A percentile compares a stretch with the other conserved stretches of the same genome.
Conservation (phyloP, 495 filamentous ascomycete genomes). For the Aspergillus egyptiacus region DNA sequence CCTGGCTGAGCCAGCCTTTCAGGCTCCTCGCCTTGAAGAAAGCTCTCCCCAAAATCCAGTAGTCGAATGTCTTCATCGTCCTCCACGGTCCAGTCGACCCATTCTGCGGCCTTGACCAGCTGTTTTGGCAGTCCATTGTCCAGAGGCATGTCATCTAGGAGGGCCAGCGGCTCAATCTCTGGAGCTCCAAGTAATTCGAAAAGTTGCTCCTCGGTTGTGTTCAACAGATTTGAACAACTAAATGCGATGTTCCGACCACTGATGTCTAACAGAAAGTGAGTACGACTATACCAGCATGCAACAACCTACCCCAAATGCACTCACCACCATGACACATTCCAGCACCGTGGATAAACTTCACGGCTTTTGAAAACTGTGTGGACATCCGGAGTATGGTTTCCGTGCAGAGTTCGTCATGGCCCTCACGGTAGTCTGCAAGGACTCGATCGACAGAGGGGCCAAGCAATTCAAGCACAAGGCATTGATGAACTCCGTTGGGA, state of each 20-base stretch:
- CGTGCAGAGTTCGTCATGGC: slow-evolving; percentile 29
- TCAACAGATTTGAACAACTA: slow-evolving; percentile 19
- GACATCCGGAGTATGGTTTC: slow-evolving; percentile 38
- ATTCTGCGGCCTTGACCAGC: slow-evolving; percentile 28
- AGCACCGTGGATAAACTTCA: slow-evolving; percentile 37
- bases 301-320: background rate
- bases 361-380: slow-evolving; percentile 35
- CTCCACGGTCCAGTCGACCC: slow-evolving; percentile 31
- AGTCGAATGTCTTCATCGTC: slow-evolving; percentile 31
- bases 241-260: slow-evolving; percentile 47
- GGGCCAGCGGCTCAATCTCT: slow-evolving; percentile 28
- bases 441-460: slow-evolving; percentile 34
- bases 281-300: slow-evolving; percentile 8
- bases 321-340: slow-evolving; percentile 41
- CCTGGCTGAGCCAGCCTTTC: slow-evolving; percentile 31
- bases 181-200: slow-evolving; percentile 22
- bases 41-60: slow-evolving; percentile 43
- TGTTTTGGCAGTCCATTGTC: slow-evolving; percentile 30
- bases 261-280: slow-evolving; percentile 30
- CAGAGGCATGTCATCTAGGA: slow-evolving; percentile 27
- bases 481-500: slow-evolving; percentile 40
- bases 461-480: slow-evolving; percentile 40
- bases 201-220: slow-evolving; percentile 24
- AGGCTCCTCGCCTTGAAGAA: slow-evolving; percentile 22
- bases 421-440: slow-evolving; percentile 20